Base-by-base conservation (phyloP, 768 basidiomycete genomes). In the Xerocomus spinulosus region DNA sequence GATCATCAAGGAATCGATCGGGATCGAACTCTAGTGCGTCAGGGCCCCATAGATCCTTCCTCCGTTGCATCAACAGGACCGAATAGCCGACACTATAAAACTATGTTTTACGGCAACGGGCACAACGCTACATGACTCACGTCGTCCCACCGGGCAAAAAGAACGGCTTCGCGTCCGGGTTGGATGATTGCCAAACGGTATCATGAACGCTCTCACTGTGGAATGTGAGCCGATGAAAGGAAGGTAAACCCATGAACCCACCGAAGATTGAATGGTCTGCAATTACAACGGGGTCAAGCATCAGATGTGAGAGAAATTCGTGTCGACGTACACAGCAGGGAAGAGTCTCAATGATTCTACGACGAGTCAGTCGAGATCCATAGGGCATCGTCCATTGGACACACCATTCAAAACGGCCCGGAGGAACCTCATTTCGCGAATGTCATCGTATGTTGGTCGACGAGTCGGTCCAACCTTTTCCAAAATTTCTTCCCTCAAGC, bases 391-490 rank as follows among this genome's bases (percentile, higher is more conserved):
- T 18, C 13, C 14, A 13, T 29, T 17, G n/a, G 35, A 48, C 63
- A 9, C 28, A 73, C 73, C 74, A 48, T 75, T 74, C 28, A 75
- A 61, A 21, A 74, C 70, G 23, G 76, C 74, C 6, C 71, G 59
- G 10, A 75, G 58, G 50, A 67, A 73, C 50, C 70, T 75, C 70
- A 75, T 69, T 5, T 69, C 68, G 21, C 64, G 58, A 36, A 79
- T 64, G 59, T 73, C 65, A 39, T 73, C 71, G 50, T 69, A 71
- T 0, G 68, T 65, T 12, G 73, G 75, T n/a, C 63, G 52, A 5
- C 60, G 54, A 9, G 53, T 58, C 1, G 62, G 49, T 2, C 74
- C 73, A 33, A 78, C 62, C 9, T 60, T 63, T 20, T 52, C 55
- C 15, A 74, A 12, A 21, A 79, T 67, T 46, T 80, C 78, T 37